Base-by-base conservation (phyloP, 2,329 filamentous ascomycete genomes). In the Colletotrichum agaves region DNA sequence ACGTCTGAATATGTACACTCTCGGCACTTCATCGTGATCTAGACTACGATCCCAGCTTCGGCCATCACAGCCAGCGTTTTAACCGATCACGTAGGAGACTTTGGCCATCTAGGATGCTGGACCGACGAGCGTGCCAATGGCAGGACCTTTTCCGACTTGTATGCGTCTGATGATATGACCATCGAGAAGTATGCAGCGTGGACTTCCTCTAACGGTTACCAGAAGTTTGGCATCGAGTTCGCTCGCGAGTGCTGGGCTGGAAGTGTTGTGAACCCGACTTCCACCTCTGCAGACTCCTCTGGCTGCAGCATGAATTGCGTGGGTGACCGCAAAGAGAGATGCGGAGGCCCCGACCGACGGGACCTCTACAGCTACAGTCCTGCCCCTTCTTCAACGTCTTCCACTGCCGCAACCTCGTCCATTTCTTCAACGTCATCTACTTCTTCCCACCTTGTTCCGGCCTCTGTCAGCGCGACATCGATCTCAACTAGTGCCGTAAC, bases 141-240 rank as follows among this genome's bases (percentile, higher is more conserved):
- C 5, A 74, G 79, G 2, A 76, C 79, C 0, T 72, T 81, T 4
- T 70, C 58, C 3, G 72, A 71, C 4, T 23, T 53, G 12, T 44
- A 39, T 37, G 71, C 77, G 2, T 68, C 73, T 19, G 74, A 79
- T 33, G 71, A 79, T 5, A 73, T 83, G 68, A 75, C 75, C 8
- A 74, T 76, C 55, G 74, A 76, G 73, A 50, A 83, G 82, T 70
- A 81, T 13, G 70, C 77, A 23, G 80, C 78, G 50, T 84, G 82
- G 73, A 72, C 72, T 35, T 69, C 73, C 11, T 77, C 76, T 7
- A 79, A 79, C 11, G 72, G 70, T 33, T 84, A 77, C 71, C 74
- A 72, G 21, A 72, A 82, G 13, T 81, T 82, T 12, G 82, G 82
- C n/a, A 76, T 82, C 12, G 80, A 84, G 67, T 82, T 81, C 63